Conservation (phyloP, 2,329 filamentous ascomycete species). For the Venturia asperata region DNA sequence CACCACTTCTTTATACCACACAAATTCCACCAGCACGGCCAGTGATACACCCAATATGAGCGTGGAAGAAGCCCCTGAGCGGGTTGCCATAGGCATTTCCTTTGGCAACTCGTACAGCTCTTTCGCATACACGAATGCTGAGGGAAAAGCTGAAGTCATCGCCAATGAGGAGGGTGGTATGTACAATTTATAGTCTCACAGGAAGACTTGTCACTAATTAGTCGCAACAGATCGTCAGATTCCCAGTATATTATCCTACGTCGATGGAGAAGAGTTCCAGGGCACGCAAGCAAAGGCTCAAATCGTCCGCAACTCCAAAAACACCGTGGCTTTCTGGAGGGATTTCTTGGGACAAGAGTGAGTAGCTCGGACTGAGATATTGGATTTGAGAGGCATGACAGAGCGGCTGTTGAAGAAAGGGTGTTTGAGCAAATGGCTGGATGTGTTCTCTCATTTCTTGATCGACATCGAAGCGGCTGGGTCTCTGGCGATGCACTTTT, state of each 20-base stretch:
- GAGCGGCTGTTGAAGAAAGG: not conserved
- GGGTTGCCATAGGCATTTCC: conserved; percentile 82
- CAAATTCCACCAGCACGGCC: not conserved
- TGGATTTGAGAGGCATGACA: not conserved
- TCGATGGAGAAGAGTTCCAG: conserved; percentile 93
- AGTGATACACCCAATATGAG: conserved; percentile 35
- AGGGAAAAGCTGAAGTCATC: conserved; percentile 95
- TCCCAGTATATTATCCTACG: conserved; percentile 86
- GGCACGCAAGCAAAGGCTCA: conserved; percentile 92
- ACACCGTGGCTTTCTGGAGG: conserved; percentile 92
- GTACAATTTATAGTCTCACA: conserved; percentile 28
- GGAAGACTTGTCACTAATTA: conserved; percentile 9
- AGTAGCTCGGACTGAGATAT: conserved; percentile 24
- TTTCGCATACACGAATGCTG: conserved; percentile 74
- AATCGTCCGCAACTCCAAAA: conserved; percentile 82
- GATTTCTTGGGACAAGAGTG: conserved; percentile 94
- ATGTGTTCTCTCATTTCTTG: not conserved
- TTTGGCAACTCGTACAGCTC: conserved; percentile 99
- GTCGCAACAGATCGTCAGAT: conserved; percentile 79
- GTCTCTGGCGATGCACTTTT: not conserved
- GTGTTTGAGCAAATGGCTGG: not conserved
- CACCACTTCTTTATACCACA: not conserved
- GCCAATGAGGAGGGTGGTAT: conserved; percentile 95
- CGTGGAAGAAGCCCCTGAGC: conserved; percentile 46
- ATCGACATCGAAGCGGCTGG: not conserved